Evolutionary conservation across 192 early-diverging fungal species (phyloP), one percentile per base, ranked within the genome.

Genomic region (Radiomyces spectabilis): DNA sequence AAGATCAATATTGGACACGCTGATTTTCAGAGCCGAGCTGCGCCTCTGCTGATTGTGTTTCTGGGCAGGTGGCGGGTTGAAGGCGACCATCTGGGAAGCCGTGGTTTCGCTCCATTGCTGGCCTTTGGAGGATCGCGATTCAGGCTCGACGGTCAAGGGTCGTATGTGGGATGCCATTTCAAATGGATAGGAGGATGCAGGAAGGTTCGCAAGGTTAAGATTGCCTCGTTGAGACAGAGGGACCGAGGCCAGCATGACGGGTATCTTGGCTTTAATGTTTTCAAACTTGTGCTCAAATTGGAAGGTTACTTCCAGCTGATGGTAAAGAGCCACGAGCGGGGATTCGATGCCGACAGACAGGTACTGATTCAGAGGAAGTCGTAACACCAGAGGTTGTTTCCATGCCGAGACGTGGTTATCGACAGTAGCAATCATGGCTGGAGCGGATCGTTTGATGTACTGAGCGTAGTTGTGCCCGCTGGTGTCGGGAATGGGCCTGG

Each of bases 271-370:
- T 22, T 53, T 58, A 21, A 65, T 54, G 18, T 58, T 52, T 41
- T 65, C 63, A 16, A 53, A 59, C n/a, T 43, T 52, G 35, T 59
- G 41, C 15, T 43, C 51, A 41, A 65, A 59, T 24, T 53, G 51
- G 16, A 65, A 45, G 9, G 56, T 59, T 0, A 65, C 32, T 54
- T 65, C 56, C 1, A 65, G 12, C 24, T 65, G 63, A 39, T 65
- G 63, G 29, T 58, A 50, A 26, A 65, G 53, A 6, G 63, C 38
- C 2, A 65, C 44, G 8, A 65, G 37, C 18, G 63, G 63, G 16
- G 63, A 65, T 22, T 65, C 52, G 34, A 54, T 29, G 8, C 48
- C 49, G 19, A 51, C 26, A 18, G 35, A 32, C 10, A 65, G 29
- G 4, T 33, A 48, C 4, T 49, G 56, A 34, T 58, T 50, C 18